A percentile compares a stretch with the other conserved stretches of the same genome.
Conservation (phyloP, 768 basidiomycete species). For the Astraeus odoratus region DNA sequence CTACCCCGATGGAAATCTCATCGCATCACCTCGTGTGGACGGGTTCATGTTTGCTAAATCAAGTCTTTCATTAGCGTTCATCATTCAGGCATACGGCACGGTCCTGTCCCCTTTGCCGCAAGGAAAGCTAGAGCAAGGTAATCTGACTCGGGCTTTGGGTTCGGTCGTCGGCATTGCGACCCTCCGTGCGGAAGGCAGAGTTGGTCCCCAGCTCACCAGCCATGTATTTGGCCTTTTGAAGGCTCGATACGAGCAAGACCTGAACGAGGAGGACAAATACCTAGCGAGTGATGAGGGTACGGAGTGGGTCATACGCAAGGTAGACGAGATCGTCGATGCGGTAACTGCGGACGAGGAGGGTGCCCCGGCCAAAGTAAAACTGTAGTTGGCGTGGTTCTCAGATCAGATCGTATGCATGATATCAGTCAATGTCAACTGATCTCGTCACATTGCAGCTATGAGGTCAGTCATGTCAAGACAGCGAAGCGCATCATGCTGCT, state of each 20-base stretch:
- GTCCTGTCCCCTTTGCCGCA: slow-evolving; percentile 71
- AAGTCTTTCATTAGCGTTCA: slow-evolving; percentile 53
- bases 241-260: slow-evolving; percentile 53
- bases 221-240: slow-evolving; percentile 90
- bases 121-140: slow-evolving; percentile 64
- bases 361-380: slow-evolving; percentile 47
- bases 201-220: slow-evolving; percentile 81
- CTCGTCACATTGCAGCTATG: slow-evolving; percentile 14
- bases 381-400: slow-evolving; percentile 34
- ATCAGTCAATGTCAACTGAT: slow-evolving; percentile 24
- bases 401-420: slow-evolving; percentile 21
- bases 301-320: slow-evolving; percentile 80
- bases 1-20: slow-evolving; percentile 21
- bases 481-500: slow-evolving; percentile 23
- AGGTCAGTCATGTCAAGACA: slow-evolving; percentile 10
- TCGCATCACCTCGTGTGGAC: slow-evolving; percentile 26
- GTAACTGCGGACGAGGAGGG: slow-evolving; percentile 43
- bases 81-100: slow-evolving; percentile 79
- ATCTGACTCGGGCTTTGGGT: slow-evolving; percentile 77
- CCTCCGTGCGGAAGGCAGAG: slow-evolving; percentile 76
- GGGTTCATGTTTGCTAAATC: slow-evolving; percentile 25
- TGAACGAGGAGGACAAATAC: slow-evolving; percentile 70
- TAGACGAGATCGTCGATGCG: slow-evolving; percentile 75
- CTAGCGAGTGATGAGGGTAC: slow-evolving; percentile 80
- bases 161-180: slow-evolving; percentile 83